Conservation (phyloP, 2,329 filamentous ascomycete species). For the Apiospora sp. region DNA sequence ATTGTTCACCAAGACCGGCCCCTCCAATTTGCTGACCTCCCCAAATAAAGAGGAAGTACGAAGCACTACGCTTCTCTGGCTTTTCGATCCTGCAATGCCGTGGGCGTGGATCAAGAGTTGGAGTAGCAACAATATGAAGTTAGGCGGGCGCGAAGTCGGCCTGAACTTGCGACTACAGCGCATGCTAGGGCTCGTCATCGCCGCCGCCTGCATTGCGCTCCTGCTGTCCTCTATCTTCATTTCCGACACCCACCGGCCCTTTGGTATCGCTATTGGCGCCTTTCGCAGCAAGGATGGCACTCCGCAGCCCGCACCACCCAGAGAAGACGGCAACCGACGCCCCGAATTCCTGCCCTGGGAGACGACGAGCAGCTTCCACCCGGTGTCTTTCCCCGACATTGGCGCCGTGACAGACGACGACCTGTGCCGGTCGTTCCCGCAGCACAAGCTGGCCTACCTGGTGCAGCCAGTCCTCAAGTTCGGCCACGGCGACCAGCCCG, state of each 20-base stretch:
- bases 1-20: background rate
- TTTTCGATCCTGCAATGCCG: background rate
- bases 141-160: constrained; percentile 6
- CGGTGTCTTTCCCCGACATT: constrained; percentile 33
- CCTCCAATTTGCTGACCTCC: background rate
- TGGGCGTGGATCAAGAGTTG: constrained; percentile 6
- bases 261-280: background rate
- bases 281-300: background rate
- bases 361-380: constrained; percentile 39
- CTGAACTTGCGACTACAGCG: constrained; percentile 5
- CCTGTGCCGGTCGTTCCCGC: constrained; percentile 40
- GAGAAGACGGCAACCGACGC: constrained; percentile 25
- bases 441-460: constrained; percentile 33
- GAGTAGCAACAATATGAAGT: background rate
- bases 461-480: constrained; percentile 54
- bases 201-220: background rate
- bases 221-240: background rate
- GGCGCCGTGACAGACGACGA: constrained; percentile 32
- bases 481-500: constrained; percentile 51
- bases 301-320: background rate
- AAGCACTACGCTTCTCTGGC: background rate
- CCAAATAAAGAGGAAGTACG: background rate
- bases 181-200: constrained; percentile 7
- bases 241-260: background rate
- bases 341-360: constrained; percentile 34